These are phyloP conservation scores for Posidonia australis DNA, from an alignment of 106 monocot genomes.

Conservation along the genomic window DNA sequence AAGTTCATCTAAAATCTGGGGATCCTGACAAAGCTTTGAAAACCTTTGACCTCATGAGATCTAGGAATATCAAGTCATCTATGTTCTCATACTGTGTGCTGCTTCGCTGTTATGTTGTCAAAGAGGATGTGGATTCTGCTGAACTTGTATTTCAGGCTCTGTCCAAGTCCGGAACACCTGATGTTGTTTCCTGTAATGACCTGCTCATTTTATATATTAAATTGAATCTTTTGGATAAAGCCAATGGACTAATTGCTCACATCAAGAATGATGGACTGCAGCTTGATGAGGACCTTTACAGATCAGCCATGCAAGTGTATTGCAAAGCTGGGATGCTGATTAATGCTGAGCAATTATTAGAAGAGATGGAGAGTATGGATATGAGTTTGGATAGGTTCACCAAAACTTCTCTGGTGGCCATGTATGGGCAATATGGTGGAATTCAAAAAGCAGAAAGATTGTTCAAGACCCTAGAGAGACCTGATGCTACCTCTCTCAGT, in stretches of 20 bases:
- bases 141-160: constrained; percentile 53
- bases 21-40: constrained; percentile 58
- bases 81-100: constrained; percentile 50
- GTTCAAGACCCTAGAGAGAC: constrained; percentile 44
- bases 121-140: constrained; percentile 59
- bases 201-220: constrained; percentile 65
- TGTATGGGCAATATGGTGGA: constrained; percentile 62
- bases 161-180: constrained; percentile 25
- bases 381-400: constrained; percentile 37
- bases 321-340: constrained; percentile 49
- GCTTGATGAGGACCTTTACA: constrained; percentile 62
- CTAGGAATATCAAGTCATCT: constrained; percentile 45
- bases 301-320: constrained; percentile 50
- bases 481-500: constrained; percentile 39
- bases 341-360: constrained; percentile 52
- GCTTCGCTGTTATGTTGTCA: constrained; percentile 64
- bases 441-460: constrained; percentile 53
- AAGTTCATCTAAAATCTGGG: constrained; percentile 72
- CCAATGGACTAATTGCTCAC: constrained; percentile 46
- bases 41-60: constrained; percentile 59
- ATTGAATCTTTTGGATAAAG: constrained; percentile 68
- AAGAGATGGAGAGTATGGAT: constrained; percentile 52
- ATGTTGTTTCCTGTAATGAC: constrained; percentile 57
- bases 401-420: constrained; percentile 46
- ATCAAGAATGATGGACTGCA: constrained; percentile 40